Conservation (phyloP, 2,329 filamentous ascomycete genomes). For the Escovopsis sp. region DNA sequence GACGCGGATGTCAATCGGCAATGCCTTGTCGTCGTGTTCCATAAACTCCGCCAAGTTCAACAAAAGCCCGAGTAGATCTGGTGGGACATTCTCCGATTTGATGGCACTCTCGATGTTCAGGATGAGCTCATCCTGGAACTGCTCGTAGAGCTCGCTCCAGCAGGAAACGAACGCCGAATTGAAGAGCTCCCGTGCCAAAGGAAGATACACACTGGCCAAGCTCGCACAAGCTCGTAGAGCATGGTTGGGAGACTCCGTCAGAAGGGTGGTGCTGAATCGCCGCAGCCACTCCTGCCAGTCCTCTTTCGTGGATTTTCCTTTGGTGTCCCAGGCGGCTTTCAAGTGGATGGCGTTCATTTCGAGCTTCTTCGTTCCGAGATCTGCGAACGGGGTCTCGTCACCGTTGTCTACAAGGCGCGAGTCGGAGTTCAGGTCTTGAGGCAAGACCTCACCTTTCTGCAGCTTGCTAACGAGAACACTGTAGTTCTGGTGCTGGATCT, state of each 20-base stretch:
- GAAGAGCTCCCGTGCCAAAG: constrained; percentile 84
- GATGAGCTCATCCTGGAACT: constrained; percentile 93
- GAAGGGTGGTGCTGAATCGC: constrained; percentile 83
- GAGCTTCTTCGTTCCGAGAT: constrained; percentile 82
- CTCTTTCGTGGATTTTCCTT: constrained; percentile 90
- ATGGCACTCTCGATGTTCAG: constrained; percentile 91
- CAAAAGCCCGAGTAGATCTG: constrained; percentile 84
- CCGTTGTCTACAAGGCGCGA: constrained; percentile 62
- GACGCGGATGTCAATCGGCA: constrained; percentile 92
- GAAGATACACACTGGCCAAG: constrained; percentile 79
- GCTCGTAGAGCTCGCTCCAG: constrained; percentile 94
- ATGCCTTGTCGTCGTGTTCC: constrained; percentile 97
- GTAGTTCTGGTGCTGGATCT: constrained; percentile 82
- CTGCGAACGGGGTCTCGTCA: constrained; percentile 69
- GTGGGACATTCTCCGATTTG: constrained; percentile 87
- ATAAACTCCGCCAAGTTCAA: constrained; percentile 98
- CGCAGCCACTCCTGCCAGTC: constrained; percentile 99
- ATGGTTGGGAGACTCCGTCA: constrained; percentile 92
- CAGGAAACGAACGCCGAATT: constrained; percentile 98
- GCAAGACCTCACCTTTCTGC: constrained; percentile 87
- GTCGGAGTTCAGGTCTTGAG: constrained; percentile 83
- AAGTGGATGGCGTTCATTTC: constrained; percentile 96
- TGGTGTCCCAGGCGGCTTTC: constrained; percentile 93
- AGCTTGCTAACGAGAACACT: constrained; percentile 84
- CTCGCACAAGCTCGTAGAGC: constrained; percentile 86